Conservation (phyloP, 75 land plant species). For the Picea glauca region DNA sequence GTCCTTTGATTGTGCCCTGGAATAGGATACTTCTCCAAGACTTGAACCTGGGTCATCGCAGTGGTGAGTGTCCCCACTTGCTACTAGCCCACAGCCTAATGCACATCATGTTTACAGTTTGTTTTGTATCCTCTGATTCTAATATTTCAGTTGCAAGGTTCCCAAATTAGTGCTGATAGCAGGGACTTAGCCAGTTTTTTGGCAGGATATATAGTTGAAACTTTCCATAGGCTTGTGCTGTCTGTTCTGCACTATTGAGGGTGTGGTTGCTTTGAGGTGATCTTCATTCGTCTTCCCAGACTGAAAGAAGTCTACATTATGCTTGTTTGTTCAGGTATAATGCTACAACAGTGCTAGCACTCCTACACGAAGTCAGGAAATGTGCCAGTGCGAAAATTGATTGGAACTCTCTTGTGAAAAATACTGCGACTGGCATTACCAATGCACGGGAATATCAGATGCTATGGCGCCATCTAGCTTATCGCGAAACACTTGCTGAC, state of each 20-base stretch:
- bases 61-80: background rate
- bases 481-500: slow-evolving; percentile 40
- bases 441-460: slow-evolving; percentile 84
- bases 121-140: background rate
- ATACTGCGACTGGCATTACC: slow-evolving; percentile 74
- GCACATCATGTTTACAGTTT: background rate
- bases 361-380: slow-evolving; percentile 72
- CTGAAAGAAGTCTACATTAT: background rate
- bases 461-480: slow-evolving; percentile 90
- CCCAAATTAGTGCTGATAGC: background rate
- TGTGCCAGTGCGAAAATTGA: slow-evolving; percentile 46
- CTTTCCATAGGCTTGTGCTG: background rate
- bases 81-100: background rate
- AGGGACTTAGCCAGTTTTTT: background rate
- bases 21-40: no score
- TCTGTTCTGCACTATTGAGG: background rate
- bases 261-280: background rate
- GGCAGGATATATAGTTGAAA: background rate
- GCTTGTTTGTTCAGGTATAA: slow-evolving; percentile 49
- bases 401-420: slow-evolving; percentile 67
- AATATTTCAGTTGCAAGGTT: background rate
- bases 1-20: no score
- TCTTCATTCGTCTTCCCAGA: background rate
- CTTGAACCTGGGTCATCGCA: no score
- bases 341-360: slow-evolving; percentile 56